phyloP scores from a whole-genome alignment of 441 rosid species.

The Raphanus hybrid region DNA sequence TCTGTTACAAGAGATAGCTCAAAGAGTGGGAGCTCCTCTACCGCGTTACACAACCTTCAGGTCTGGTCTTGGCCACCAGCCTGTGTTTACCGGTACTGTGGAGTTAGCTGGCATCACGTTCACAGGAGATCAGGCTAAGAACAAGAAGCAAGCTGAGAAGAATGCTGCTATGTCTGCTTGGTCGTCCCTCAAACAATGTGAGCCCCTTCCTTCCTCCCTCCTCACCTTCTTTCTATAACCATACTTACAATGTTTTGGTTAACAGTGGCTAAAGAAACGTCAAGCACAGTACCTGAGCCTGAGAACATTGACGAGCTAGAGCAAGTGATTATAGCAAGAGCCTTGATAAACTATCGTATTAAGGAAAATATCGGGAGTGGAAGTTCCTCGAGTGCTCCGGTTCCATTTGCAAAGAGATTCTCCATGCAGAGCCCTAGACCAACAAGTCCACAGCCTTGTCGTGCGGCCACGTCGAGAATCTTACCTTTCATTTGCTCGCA shows the following conservation, averaged over 20 bases:
- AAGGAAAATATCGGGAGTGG: constrained; percentile 79
- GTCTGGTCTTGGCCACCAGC: constrained; percentile 96
- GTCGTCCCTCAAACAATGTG: constrained; percentile 92
- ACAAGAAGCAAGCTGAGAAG: constrained; percentile 97
- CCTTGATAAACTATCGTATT: constrained; percentile 66
- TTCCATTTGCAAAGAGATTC: constrained; percentile 75
- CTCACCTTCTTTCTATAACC: not conserved
- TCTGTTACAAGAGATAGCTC: constrained; percentile 93
- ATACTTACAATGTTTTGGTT: constrained; percentile 22
- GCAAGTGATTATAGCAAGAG: constrained; percentile 87
- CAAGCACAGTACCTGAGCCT: constrained; percentile 74
- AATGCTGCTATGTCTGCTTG: constrained; percentile 99
- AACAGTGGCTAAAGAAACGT: constrained; percentile 94
- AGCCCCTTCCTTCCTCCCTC: constrained; percentile 37
- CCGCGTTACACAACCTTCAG: constrained; percentile 86
- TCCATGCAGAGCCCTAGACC: constrained; percentile 72
- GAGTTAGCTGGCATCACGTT: constrained; percentile 88
- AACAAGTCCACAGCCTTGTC: constrained; percentile 80
- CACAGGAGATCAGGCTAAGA: constrained; percentile 93
- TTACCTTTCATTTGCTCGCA: constrained; percentile 83
- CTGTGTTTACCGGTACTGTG: constrained; percentile 90
- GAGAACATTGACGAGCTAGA: constrained; percentile 90
- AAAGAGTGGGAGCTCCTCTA: constrained; percentile 91
- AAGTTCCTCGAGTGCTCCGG: constrained; percentile 56
- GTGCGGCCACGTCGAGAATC: constrained; percentile 78